phyloP scores from a whole-genome alignment of 2,329 filamentous ascomycete genomes.

The Neurospora crassa region DNA sequence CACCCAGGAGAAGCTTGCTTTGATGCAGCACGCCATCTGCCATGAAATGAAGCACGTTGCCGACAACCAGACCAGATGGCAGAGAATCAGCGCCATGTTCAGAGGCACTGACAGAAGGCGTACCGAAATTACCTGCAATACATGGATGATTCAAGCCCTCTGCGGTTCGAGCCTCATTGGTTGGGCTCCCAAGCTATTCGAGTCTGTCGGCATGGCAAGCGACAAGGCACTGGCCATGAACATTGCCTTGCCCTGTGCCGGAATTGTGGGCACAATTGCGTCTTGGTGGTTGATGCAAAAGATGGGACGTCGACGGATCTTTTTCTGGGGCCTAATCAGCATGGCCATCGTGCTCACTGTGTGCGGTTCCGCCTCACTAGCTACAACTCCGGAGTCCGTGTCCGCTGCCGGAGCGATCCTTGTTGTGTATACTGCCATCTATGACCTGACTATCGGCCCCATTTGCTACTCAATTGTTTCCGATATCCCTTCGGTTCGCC shows the following conservation, averaged over 20 bases:
- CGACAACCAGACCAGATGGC: background rate
- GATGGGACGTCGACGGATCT: conserved; percentile 8
- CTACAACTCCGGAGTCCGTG: conserved; percentile 7
- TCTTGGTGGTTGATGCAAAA: conserved; percentile 33
- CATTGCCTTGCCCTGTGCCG: conserved; percentile 29
- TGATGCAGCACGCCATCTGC: conserved; percentile 41
- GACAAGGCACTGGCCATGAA: conserved; percentile 25
- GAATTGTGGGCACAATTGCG: conserved; percentile 32
- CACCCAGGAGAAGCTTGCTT: conserved; percentile 27
- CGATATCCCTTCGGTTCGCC: conserved; percentile 18
- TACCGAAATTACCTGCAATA: conserved; percentile 40
- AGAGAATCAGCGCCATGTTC: conserved; percentile 25
- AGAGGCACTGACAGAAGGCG: conserved; percentile 40
- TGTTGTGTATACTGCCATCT: conserved; percentile 15
- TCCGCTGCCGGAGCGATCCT: conserved; percentile 17
- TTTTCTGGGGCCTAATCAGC: conserved; percentile 17
- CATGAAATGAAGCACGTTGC: conserved; percentile 9
- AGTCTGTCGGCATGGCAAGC: conserved; percentile 25
- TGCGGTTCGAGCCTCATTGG: conserved; percentile 38
- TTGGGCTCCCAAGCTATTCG: conserved; percentile 33
- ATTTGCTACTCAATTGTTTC: conserved; percentile 19
- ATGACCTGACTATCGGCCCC: conserved; percentile 20
- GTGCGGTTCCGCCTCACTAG: conserved; percentile 19
- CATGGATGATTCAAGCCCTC: conserved; percentile 40
- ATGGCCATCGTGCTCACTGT: conserved; percentile 30